phyloP scores from a whole-genome alignment of 2,329 filamentous ascomycete species.

The Pseudopyricularia cyperi region DNA sequence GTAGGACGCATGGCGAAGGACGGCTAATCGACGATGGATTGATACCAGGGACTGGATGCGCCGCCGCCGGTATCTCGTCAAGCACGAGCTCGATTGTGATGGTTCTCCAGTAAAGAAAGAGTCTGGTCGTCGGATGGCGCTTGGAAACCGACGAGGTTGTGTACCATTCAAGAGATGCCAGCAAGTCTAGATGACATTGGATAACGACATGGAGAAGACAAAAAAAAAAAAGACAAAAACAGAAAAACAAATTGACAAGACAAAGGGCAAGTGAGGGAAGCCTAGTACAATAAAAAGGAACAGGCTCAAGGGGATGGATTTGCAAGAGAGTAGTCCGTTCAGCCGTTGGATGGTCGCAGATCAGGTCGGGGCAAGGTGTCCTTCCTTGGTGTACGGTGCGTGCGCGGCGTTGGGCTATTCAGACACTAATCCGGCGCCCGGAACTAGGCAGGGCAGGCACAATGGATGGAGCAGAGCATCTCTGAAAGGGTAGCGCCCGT shows the following conservation, averaged over 20 bases:
- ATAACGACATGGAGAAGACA: background rate
- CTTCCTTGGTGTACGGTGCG: background rate
- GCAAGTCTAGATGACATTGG: no score
- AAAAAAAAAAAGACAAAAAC: background rate
- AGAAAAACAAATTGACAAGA: background rate
- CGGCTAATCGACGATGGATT: conserved; percentile 1
- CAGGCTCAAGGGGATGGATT: no score
- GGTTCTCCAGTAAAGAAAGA: background rate
- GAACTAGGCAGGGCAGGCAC: no score
- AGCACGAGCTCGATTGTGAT: background rate
- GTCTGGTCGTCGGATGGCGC: background rate
- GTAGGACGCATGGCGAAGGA: conserved; percentile 10
- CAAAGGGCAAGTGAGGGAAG: background rate
- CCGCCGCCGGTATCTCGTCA: background rate
- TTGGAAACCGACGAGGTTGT: background rate
- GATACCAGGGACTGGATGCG: background rate
- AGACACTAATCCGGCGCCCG: background rate
- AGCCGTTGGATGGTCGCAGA: background rate
- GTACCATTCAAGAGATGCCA: background rate
- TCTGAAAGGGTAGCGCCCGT: no score
- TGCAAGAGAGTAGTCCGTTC: no score
- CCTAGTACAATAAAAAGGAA: no score
- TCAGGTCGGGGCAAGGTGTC: background rate
- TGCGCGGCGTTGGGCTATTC: background rate
- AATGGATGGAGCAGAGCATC: no score